Percentiles rank a stretch among this genome's conserved stretches.
Evolutionary conservation across 768 basidiomycete genomes (phyloP).

Genomic region (Boletellus ananiceps): DNA sequence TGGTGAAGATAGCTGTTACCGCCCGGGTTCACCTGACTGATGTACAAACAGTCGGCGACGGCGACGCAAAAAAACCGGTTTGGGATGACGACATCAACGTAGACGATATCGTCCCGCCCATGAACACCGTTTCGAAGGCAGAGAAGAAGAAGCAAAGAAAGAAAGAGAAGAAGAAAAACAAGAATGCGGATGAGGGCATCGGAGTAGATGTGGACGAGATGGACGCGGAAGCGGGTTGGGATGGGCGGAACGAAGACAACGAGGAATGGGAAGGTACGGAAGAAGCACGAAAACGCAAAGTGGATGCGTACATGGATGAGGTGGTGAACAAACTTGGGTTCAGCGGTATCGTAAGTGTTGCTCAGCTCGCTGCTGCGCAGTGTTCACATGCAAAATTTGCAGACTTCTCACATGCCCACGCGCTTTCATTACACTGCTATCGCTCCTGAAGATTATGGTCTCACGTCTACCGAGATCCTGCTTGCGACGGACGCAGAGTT

Average conservation of each 20-base stretch:
- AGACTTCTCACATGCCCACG: constrained; percentile 89
- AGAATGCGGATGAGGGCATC: constrained; percentile 37
- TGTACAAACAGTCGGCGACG: constrained; percentile 24
- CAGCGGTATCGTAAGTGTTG: constrained; percentile 79
- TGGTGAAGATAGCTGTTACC: constrained; percentile 14
- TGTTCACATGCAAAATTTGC: constrained; percentile 6
- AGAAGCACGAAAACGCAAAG: constrained; percentile 77
- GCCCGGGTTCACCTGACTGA: not conserved
- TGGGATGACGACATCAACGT: constrained; percentile 94
- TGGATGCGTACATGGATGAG: constrained; percentile 89
- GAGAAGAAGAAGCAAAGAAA: constrained; percentile 39
- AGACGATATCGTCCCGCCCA: constrained; percentile 48
- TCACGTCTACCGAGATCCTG: constrained; percentile 83
- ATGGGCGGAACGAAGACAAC: constrained; percentile 36
- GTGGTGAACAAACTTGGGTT: constrained; percentile 81
- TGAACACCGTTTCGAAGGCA: constrained; percentile 29
- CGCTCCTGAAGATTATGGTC: constrained; percentile 54
- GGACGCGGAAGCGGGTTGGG: constrained; percentile 49
- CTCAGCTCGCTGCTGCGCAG: not conserved
- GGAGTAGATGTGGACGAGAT: constrained; percentile 47
- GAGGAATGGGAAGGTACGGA: constrained; percentile 88
- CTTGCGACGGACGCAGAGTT: constrained; percentile 90
- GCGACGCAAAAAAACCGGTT: constrained; percentile 62
- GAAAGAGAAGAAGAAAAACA: constrained; percentile 43
- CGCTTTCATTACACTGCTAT: constrained; percentile 89